These are phyloP conservation scores for Neurospora pannonica DNA, from an alignment of 495 filamentous ascomycete species.

Conservation along the genomic window DNA sequence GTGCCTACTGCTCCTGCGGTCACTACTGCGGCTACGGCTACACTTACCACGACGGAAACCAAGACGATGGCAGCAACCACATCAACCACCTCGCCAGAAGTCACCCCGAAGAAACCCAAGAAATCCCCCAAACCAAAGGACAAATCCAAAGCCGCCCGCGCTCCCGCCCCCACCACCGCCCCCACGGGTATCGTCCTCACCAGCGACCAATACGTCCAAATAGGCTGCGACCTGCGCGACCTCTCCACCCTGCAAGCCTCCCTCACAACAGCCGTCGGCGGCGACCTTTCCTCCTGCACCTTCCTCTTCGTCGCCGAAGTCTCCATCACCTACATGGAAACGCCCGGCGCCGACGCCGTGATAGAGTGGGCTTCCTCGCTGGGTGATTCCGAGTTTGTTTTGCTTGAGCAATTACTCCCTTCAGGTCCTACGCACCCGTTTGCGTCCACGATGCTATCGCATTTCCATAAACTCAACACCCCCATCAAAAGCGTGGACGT, in stretches of 20 bases:
- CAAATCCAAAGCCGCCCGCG: not conserved
- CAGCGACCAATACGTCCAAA: constrained; percentile 62
- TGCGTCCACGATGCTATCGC: constrained; percentile 74
- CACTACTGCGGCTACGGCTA: not conserved
- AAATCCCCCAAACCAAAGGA: not conserved
- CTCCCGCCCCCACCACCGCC: not conserved
- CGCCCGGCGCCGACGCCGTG: constrained; percentile 59
- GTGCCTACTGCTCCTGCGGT: not conserved
- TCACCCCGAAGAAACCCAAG: not conserved
- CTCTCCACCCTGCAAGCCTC: constrained; percentile 46
- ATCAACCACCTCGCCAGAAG: constrained; percentile 35
- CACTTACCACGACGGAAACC: not conserved
- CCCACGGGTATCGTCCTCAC: constrained; percentile 38
- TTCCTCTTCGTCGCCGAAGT: constrained; percentile 83
- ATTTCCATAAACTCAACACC: constrained; percentile 73
- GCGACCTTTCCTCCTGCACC: constrained; percentile 41
- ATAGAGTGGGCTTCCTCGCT: constrained; percentile 60
- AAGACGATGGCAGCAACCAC: constrained; percentile 6
- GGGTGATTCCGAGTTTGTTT: constrained; percentile 65
- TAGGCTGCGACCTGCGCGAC: constrained; percentile 75
- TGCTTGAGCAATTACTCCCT: constrained; percentile 84
- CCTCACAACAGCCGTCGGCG: constrained; percentile 41
- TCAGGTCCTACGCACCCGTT: constrained; percentile 71
- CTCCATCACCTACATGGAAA: constrained; percentile 84
- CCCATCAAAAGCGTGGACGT: constrained; percentile 59